Base-by-base conservation (phyloP, 1,284 basidiomycete genomes). In the Hortiboletus rubellus region DNA sequence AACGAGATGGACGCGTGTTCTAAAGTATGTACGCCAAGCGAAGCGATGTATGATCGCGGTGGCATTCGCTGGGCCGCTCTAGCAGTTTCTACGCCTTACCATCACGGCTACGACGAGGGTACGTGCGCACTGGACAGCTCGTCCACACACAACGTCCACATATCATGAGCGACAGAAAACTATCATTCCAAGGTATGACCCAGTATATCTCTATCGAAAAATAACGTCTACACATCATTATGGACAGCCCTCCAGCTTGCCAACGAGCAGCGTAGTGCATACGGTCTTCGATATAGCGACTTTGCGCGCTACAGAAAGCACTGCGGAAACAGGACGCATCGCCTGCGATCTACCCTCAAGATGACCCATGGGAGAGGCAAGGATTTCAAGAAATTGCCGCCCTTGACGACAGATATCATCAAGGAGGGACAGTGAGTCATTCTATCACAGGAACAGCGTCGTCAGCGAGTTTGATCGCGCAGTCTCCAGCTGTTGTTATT, bases 241-340 rank as follows among this genome's bases (percentile, higher is more conserved):
- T 48, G 45, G 58, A 69, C 49, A 91, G 92, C 92, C 31, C 81
- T 97, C 43, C 84, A 88, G 70, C 81, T 94, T 58, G 85, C 87
- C 53, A 95, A 94, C 72, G 89, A 94, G 72, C 94, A 97, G 69
- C 86, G 95, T 57, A 94, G 82, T 64, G 88, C 92, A 33, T 96
- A 96, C 71, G 95, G 95, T 24, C 78, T 96, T 63, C 86, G 95
- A 59, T 95, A 93, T 70, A 91, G 89, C 69, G 94, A 98, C 72
- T 89, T 87, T 73, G 78, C 82, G 62, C 87, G 93, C 56, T 57
- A 58, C 73, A 94, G 93, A 62, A 92, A 91, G 65, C 95, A 96
- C 68, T 97, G 94, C 71, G 85, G 91, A 15, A 93, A 93, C 72
- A 87, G 93, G 69, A 89, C 93, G 0, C 94, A 96, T 76, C 88